Evolutionary conservation across 1,284 basidiomycete species (phyloP).

Genomic region (Coniferiporia weirii): DNA sequence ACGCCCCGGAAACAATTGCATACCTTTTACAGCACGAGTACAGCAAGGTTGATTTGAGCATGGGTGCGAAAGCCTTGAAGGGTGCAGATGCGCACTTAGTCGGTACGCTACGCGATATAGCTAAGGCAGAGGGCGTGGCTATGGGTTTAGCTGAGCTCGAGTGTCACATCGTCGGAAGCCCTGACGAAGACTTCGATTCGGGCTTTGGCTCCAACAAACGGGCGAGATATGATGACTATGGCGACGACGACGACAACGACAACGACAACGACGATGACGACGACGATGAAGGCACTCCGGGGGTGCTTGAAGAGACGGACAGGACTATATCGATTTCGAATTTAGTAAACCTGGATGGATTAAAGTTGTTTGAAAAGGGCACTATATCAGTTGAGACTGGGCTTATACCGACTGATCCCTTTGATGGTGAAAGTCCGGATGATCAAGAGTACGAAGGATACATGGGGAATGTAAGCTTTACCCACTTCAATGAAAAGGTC

Average conservation of each 20-base stretch:
- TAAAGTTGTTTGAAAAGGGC: conserved; percentile 24
- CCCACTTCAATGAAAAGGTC: not conserved
- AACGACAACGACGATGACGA: conserved; percentile 17
- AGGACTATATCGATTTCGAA: conserved; percentile 25
- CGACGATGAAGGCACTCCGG: conserved; percentile 15
- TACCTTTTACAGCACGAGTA: conserved; percentile 28
- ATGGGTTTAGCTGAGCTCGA: conserved; percentile 35
- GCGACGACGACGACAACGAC: conserved; percentile 25
- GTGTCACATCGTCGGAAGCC: conserved; percentile 30
- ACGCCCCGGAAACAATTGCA: conserved; percentile 22
- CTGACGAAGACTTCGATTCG: conserved; percentile 21
- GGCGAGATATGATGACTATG: conserved; percentile 12
- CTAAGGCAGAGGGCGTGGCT: conserved; percentile 21
- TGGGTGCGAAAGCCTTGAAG: conserved; percentile 22
- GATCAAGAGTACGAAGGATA: conserved; percentile 38
- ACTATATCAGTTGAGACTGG: conserved; percentile 29
- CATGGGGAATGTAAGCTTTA: conserved; percentile 36
- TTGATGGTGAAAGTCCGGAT: conserved; percentile 33
- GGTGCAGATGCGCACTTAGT: conserved; percentile 25
- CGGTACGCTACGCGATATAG: conserved; percentile 16
- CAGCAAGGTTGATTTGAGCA: conserved; percentile 20
- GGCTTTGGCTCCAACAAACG: conserved; percentile 9
- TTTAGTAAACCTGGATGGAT: conserved; percentile 35
- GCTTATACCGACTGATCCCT: conserved; percentile 15
- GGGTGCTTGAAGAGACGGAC: conserved; percentile 29